A percentile compares a stretch with the other conserved stretches of the same genome.
These are phyloP conservation scores for Orbilia brochopaga DNA, from an alignment of 2,329 filamentous ascomycete species.

Conservation along the genomic window DNA sequence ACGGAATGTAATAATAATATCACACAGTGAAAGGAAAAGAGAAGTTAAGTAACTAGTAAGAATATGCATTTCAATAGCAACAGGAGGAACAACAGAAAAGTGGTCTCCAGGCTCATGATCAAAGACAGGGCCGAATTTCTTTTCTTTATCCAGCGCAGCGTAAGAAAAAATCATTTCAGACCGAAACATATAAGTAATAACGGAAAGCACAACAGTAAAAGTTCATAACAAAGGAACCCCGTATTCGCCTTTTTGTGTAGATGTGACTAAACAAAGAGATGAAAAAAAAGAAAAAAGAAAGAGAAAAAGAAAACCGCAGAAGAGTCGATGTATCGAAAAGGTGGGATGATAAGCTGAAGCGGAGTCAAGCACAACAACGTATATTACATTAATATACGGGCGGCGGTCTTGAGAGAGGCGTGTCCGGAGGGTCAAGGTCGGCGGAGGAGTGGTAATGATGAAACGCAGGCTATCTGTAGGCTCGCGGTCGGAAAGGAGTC, in stretches of 20 bases:
- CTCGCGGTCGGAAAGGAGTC: conserved; percentile 13
- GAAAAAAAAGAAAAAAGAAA: conserved; percentile 29
- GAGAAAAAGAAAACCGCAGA: conserved; percentile 29
- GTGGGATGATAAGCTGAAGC: conserved; percentile 3
- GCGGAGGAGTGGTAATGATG: conserved; percentile 2
- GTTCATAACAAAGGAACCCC: conserved; percentile 38
- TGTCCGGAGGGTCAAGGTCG: background rate
- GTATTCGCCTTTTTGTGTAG: conserved; percentile 51
- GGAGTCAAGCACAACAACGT: conserved; percentile 23
- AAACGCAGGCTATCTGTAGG: conserved; percentile 5
- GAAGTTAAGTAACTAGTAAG: conserved; percentile 5
- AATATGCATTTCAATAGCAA: conserved; percentile 21
- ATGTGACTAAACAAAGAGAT: conserved; percentile 49
- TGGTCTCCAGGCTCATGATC: background rate
- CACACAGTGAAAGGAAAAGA: conserved; percentile 38
- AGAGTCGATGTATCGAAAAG: conserved; percentile 10
- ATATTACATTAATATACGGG: conserved; percentile 41
- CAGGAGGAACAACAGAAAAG: conserved; percentile 18
- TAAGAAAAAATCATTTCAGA: conserved; percentile 38
- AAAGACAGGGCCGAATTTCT: conserved; percentile 40
- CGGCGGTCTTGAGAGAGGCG: conserved; percentile 4
- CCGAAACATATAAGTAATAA: conserved; percentile 17
- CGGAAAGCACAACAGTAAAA: background rate
- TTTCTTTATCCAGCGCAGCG: conserved; percentile 45
- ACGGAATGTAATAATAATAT: conserved; percentile 42